phyloP scores from a whole-genome alignment of 1,284 basidiomycete genomes.

The Ganoderma sinense region DNA sequence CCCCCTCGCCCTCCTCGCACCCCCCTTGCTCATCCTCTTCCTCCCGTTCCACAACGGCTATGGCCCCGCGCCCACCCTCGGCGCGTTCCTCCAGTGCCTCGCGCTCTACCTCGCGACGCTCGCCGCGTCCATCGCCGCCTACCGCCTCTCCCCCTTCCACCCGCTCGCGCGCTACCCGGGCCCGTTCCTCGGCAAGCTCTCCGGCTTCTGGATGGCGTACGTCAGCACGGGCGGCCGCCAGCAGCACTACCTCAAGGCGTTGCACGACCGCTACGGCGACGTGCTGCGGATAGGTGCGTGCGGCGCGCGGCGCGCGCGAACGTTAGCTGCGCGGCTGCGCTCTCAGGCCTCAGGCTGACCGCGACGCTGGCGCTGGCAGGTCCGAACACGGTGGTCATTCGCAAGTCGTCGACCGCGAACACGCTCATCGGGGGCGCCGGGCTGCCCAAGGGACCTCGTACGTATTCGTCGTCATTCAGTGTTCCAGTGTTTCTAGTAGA shows the following conservation, averaged over 20 bases:
- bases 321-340: too few relatives aligned
- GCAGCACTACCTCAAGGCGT: slow-evolving; percentile 31
- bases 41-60: not conserved
- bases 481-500: too few relatives aligned
- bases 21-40: not conserved
- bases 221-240: slow-evolving; percentile 30
- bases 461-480: not conserved
- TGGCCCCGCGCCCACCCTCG: not conserved
- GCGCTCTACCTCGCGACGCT: slow-evolving; percentile 15
- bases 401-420: not conserved
- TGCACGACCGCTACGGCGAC: slow-evolving; percentile 38
- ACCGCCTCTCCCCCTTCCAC: slow-evolving; percentile 40
- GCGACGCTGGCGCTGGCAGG: not conserved
- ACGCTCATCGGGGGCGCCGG: not conserved
- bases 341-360: too few relatives aligned
- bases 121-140: slow-evolving; percentile 29
- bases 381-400: not conserved
- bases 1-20: not conserved
- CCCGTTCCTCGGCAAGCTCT: slow-evolving; percentile 33
- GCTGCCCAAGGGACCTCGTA: not conserved
- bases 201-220: slow-evolving; percentile 31
- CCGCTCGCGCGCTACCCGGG: slow-evolving; percentile 32
- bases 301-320: too few relatives aligned
- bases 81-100: not conserved
- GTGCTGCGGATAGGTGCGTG: slow-evolving; percentile 37